Percentiles rank a stretch among this genome's conserved stretches.
Conservation (phyloP, 148 eudicot species). For the Tetragonia tetragonoides region DNA sequence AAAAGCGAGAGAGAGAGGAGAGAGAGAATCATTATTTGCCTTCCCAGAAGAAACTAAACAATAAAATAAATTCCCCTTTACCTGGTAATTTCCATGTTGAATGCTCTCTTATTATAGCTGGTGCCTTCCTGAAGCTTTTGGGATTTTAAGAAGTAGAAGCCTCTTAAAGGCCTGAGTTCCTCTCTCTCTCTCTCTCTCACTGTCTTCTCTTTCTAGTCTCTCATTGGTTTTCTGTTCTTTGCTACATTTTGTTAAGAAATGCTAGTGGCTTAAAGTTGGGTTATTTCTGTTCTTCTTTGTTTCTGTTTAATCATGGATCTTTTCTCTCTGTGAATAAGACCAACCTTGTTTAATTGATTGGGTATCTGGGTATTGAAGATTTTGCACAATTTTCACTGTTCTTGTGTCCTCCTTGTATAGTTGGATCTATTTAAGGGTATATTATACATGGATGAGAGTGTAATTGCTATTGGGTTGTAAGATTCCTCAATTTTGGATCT, state of each 20-base stretch:
- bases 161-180: not conserved
- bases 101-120: conserved; percentile 19
- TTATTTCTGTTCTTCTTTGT: conserved; percentile 1
- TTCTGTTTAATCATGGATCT: conserved; percentile 11
- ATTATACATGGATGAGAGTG: conserved; percentile 9
- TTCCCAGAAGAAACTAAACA: not conserved
- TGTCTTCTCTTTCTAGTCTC: conserved; percentile 5
- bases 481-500: conserved; percentile 21
- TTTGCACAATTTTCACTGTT: conserved; percentile 2
- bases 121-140: conserved; percentile 25
- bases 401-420: not conserved
- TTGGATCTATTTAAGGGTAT: not conserved
- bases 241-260: conserved; percentile 22
- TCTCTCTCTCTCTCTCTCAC: not conserved
- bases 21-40: conserved; percentile 4
- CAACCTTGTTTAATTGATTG: conserved; percentile 14
- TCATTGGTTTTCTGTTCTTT: conserved; percentile 3
- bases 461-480: not conserved
- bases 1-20: not conserved
- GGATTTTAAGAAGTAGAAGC: not conserved
- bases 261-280: conserved; percentile 20
- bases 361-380: conserved; percentile 16
- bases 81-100: conserved; percentile 23
- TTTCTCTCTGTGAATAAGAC: not conserved
- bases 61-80: not conserved